Base-by-base conservation (phyloP, 805 yeast species). In the Metahyphopichia silvanorum region DNA sequence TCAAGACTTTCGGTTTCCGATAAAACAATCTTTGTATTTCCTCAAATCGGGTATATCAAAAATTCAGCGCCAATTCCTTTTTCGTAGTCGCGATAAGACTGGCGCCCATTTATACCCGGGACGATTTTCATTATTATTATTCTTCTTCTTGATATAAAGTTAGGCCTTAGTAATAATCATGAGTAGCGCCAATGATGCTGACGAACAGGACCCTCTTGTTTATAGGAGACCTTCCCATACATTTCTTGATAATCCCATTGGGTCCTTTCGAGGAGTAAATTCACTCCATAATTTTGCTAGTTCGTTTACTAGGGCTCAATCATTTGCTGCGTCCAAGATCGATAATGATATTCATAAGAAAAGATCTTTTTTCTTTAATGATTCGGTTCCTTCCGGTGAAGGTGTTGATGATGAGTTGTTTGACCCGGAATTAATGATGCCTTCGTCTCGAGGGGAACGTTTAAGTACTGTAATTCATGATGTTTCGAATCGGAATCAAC, bases 281-380 rank as follows among this genome's bases (percentile, higher is more conserved):
- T 82, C 93, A 1, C 53, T 86, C 25, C 78, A 81, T 37, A 77
- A 84, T 34, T 86, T 86, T 59, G 94, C 94, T 2, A 76, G 85
- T 10, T 86, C 95, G 0, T 77, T 72, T 49, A 74, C 78, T 24
- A 71, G 96, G 52, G 93, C 95, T 2, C 91, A 85, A 53, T 76
- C 87, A 3, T 74, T 71, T 53, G 67, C 73, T 30, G 73, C 77
- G 9, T 51, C 55, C 16, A 60, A 61, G 32, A 46, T 73, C 18
- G 80, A 74, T 44, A 69, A 71, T 17, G 66, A 72, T 21, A 77
- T 83, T 43, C 75, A 69, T 46, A 74, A 77, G 6, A 61, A 71
- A 19, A 62, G 94, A 43, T 79, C 88, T 0, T 85, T 73, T 42
- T 82, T 85, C 51, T 29, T 26, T 6, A 11, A 10, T 18, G 12